Conservation (phyloP, 306 rosid species). For the Rubus parviflorus region DNA sequence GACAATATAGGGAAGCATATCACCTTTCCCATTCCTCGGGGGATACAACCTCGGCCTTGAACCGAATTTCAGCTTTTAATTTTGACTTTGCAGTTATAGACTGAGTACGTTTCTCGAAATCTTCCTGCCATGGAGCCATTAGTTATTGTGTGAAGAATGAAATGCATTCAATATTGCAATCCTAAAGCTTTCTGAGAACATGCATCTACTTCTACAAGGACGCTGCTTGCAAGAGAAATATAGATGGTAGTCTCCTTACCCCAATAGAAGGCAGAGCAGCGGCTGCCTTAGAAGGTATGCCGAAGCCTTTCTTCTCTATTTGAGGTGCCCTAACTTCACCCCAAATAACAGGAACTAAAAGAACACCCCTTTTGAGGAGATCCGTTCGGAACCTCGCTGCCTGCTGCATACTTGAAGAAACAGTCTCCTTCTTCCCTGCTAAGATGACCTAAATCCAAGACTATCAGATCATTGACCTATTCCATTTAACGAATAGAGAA, state of each 20-base stretch:
- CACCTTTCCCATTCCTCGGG: slow-evolving; percentile 96
- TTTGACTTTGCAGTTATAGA: slow-evolving; percentile 76
- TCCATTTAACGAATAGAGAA: slow-evolving; percentile 8
- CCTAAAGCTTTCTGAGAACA: slow-evolving; percentile 14
- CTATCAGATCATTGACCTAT: slow-evolving; percentile 15
- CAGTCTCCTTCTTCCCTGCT: slow-evolving; percentile 86
- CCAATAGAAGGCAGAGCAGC: slow-evolving; percentile 90
- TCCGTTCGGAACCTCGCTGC: slow-evolving; percentile 85
- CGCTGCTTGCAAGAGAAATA: neutral
- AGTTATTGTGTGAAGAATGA: slow-evolving; percentile 27
- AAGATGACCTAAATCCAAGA: slow-evolving; percentile 75
- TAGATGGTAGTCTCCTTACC: slow-evolving; percentile 43
- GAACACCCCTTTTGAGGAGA: slow-evolving; percentile 77
- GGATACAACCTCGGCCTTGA: slow-evolving; percentile 82
- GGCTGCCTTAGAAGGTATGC: slow-evolving; percentile 54
- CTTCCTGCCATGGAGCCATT: slow-evolving; percentile 62
- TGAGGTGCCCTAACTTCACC: slow-evolving; percentile 66
- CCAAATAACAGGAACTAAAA: slow-evolving; percentile 81
- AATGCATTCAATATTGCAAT: slow-evolving; percentile 1
- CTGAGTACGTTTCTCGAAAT: slow-evolving; percentile 87
- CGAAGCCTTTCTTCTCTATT: slow-evolving; percentile 87
- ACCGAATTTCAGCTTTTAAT: slow-evolving; percentile 92
- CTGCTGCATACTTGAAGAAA: slow-evolving; percentile 60
- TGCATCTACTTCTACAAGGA: slow-evolving; percentile 17
- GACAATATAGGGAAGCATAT: slow-evolving; percentile 25